phyloP scores from a whole-genome alignment of 2,329 filamentous ascomycete genomes.

The Akanthomyces dipterigenus region DNA sequence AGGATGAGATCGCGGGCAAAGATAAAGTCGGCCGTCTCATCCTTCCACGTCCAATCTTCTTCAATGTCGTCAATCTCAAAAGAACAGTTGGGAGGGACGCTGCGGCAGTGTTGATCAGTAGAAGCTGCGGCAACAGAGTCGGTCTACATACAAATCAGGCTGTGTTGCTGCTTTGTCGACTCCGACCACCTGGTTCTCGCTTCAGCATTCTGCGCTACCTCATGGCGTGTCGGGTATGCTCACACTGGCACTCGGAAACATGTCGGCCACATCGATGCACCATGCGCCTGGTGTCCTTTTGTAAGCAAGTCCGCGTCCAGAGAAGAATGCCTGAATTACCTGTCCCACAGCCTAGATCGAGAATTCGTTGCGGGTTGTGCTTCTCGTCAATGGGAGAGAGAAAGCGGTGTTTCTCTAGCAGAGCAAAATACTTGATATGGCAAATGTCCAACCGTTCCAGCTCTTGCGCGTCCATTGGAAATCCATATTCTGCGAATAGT shows the following conservation, averaged over 20 bases:
- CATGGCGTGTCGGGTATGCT: neutral
- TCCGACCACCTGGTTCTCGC: neutral
- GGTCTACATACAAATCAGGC: neutral
- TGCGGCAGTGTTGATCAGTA: constrained; percentile 30
- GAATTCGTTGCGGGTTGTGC: constrained; percentile 20
- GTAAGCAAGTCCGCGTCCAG: neutral
- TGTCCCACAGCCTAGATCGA: constrained; percentile 27
- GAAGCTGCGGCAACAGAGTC: neutral
- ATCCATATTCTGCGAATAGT: constrained; percentile 26
- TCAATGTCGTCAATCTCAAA: constrained; percentile 33
- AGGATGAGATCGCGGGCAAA: constrained; percentile 25
- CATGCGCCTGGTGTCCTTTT: neutral
- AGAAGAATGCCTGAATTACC: constrained; percentile 8
- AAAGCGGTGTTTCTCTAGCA: constrained; percentile 22
- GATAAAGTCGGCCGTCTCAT: constrained; percentile 28
- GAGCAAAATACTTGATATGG: constrained; percentile 28
- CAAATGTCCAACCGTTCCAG: constrained; percentile 35
- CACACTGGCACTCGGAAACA: neutral
- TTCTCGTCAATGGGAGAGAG: constrained; percentile 16
- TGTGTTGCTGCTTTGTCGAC: neutral
- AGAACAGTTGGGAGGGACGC: constrained; percentile 30
- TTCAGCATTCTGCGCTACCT: constrained; percentile 16
- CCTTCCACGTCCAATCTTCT: constrained; percentile 30
- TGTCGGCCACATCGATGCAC: neutral
- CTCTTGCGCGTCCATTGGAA: constrained; percentile 35